Evolutionary conservation across 352 stramenopile genomes (phyloP).

Genomic region (Phytophthora kernoviae): DNA sequence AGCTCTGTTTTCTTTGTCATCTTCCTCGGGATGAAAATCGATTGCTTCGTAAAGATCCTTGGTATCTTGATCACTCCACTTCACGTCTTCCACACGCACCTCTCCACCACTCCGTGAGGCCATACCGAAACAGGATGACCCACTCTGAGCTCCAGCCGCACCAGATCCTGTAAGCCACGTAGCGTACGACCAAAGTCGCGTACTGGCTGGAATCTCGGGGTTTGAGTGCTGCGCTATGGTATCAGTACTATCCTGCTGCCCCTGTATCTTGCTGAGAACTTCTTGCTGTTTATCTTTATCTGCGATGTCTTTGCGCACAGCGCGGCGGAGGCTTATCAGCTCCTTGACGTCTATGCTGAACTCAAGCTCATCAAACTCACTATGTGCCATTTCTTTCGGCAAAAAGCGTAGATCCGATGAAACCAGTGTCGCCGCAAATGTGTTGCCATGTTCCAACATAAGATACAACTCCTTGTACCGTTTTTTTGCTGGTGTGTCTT

Average conservation of each 20-base stretch:
- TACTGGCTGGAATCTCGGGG: slow-evolving; percentile 38
- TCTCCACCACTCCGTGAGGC: slow-evolving; percentile 12
- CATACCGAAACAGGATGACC: neutral
- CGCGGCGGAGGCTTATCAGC: slow-evolving; percentile 61
- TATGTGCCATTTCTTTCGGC: slow-evolving; percentile 51
- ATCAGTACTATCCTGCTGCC: slow-evolving; percentile 23
- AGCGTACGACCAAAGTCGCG: slow-evolving; percentile 73
- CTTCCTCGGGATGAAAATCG: slow-evolving; percentile 70
- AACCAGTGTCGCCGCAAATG: slow-evolving; percentile 43
- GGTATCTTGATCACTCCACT: slow-evolving; percentile 87
- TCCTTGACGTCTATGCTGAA: slow-evolving; percentile 72
- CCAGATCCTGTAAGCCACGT: slow-evolving; percentile 62
- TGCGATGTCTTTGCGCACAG: slow-evolving; percentile 52
- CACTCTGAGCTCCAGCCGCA: slow-evolving; percentile 14
- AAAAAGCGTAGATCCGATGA: slow-evolving; percentile 42
- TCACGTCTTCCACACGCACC: slow-evolving; percentile 51
- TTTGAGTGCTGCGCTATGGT: slow-evolving; percentile 8
- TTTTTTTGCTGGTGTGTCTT: slow-evolving; percentile 36
- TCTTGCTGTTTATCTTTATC: slow-evolving; percentile 44
- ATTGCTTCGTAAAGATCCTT: slow-evolving; percentile 83
- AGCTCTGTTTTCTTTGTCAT: slow-evolving; percentile 18
- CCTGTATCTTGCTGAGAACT: slow-evolving; percentile 37
- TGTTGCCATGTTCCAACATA: slow-evolving; percentile 29
- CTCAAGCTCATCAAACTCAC: slow-evolving; percentile 73
- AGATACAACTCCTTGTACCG: slow-evolving; percentile 76